phyloP scores from a whole-genome alignment of 106 monocot genomes.

The Alisma plantagoaquatica region DNA sequence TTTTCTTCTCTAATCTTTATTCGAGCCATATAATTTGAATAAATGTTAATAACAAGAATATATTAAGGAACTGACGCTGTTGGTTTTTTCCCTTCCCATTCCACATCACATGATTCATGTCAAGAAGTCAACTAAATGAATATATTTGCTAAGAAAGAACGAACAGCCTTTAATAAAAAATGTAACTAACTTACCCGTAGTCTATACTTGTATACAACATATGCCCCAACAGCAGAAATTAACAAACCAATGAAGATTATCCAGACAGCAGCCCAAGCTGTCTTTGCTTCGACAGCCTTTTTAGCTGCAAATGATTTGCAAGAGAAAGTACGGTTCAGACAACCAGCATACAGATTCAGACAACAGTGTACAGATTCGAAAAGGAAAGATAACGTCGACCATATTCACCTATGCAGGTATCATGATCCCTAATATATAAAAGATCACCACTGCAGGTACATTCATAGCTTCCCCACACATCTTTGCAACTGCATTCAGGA shows the following conservation, averaged over 20 bases:
- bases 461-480: conserved; percentile 85
- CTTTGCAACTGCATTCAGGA: conserved; percentile 70
- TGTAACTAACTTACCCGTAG: conserved; percentile 60
- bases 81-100: no score
- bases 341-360: neutral
- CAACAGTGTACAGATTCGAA: neutral
- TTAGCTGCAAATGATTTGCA: conserved; percentile 45
- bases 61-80: no score
- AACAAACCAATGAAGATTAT: conserved; percentile 46
- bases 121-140: no score
- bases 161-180: no score
- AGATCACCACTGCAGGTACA: conserved; percentile 59
- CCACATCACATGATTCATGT: no score
- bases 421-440: conserved; percentile 78
- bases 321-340: neutral
- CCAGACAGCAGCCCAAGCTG: conserved; percentile 68
- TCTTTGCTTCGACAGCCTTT: conserved; percentile 39
- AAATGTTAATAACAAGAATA: no score
- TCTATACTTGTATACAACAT: conserved; percentile 88
- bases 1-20: no score
- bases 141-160: no score
- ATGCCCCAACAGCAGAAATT: conserved; percentile 52
- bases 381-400: no score
- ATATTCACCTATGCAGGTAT: conserved; percentile 17
- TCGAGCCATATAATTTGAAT: no score